Base-by-base conservation (phyloP, 148 eudicot genomes). In the Dysphania ambrosioides region DNA sequence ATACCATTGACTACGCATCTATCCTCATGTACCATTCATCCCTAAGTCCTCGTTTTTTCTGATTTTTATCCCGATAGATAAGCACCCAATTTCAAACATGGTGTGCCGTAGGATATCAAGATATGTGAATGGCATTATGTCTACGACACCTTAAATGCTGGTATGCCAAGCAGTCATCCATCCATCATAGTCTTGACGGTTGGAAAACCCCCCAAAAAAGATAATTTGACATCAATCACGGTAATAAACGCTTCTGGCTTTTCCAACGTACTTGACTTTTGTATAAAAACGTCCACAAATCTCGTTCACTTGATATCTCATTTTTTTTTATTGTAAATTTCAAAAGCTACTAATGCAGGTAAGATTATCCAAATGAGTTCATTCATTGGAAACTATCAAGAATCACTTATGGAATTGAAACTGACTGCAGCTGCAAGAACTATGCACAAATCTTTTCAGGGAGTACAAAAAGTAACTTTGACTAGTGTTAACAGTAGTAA, bases 141-240 rank as follows among this genome's bases (percentile, higher is more conserved):
- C 3, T 11, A 59, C 18, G 27, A 72, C 13, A 60, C 29, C 66
- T 18, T 30, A 30, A 62, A 29, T 62, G 27, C 35, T 18, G 11
- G 23, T 5, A 27, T 63, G 41, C 27, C n/a, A 64, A 44, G 35
- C 10, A 56, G 56, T 47, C 34, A 42, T 38, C 70, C 34, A 42
- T 38, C 70, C 57, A 42, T 60, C 66, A 32, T 34, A 30, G n/a
- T 47, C 66, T 32, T 66, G 63, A 56, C 64, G 56, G 71, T 65
- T 72, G 76, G 67, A 66, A 31, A 73, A 66, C 51, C 53, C 73
- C 66, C 55, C 10, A 8, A 35, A 36, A 21, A 27, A 64, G 9
- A 21, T 36, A 36, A 63, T 1, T 4, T 63, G 21, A 21, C 21
- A 36, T 65, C 40, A 36, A 19, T 18, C 32, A 32, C 21, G 42